Percentiles rank a stretch among this genome's conserved stretches.
Evolutionary conservation across 768 basidiomycete genomes (phyloP).

Genomic region (Thelephora ganbajun): DNA sequence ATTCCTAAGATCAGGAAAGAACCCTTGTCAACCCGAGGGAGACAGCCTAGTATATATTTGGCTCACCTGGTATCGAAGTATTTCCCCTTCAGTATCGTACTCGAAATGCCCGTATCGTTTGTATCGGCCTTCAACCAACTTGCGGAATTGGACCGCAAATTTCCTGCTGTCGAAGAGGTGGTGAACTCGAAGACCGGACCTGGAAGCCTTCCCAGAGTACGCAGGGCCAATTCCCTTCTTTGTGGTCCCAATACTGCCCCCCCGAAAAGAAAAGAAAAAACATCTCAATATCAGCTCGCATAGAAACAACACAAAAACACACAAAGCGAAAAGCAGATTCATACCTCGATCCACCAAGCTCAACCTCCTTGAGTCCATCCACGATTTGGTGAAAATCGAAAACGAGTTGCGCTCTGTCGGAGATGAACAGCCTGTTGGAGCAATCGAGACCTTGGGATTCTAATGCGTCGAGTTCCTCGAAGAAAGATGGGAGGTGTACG

Average conservation of each 20-base stretch:
- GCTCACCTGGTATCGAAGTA: slow-evolving; percentile 74
- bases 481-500: slow-evolving; percentile 90
- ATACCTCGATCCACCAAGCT: slow-evolving; percentile 80
- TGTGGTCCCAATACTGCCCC: slow-evolving; percentile 86
- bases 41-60: background rate
- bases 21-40: background rate
- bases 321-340: slow-evolving; percentile 4
- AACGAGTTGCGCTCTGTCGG: slow-evolving; percentile 92
- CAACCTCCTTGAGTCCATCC: slow-evolving; percentile 95
- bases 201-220: slow-evolving; percentile 93
- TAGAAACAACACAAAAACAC: background rate
- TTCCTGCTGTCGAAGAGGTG: slow-evolving; percentile 81
- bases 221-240: slow-evolving; percentile 98
- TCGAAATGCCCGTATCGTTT: slow-evolving; percentile 98
- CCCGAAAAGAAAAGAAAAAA: too few species aligned
- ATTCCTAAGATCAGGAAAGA: slow-evolving; percentile 32
- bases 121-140: slow-evolving; percentile 90
- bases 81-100: slow-evolving; percentile 97
- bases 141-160: slow-evolving; percentile 89
- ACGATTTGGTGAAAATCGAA: slow-evolving; percentile 99
- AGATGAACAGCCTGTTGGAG: slow-evolving; percentile 74
- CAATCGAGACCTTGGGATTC: slow-evolving; percentile 85
- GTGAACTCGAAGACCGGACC: slow-evolving; percentile 91
- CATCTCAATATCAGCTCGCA: background rate
- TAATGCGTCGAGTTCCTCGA: slow-evolving; percentile 79